Evolutionary conservation across 169 alveolate species (phyloP), one percentile per base, ranked within the genome.

Genomic region (Plasmodium cynomolgi): DNA sequence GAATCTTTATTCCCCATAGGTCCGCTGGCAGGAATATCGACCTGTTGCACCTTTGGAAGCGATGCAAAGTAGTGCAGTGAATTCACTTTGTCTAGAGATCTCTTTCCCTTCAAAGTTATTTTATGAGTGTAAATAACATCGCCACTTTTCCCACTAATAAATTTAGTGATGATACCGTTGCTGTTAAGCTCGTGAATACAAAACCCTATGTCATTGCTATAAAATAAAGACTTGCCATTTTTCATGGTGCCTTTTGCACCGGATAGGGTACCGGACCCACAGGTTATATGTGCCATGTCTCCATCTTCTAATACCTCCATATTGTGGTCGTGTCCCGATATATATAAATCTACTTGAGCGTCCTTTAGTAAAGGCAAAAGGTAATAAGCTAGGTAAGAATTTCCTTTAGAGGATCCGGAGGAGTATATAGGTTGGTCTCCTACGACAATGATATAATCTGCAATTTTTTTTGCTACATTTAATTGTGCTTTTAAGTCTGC

Each of bases 381-480:
- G 81, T 95, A 91, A 84, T 97, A 96, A 31, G 97, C 95, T 62
- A 98, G 96, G 72, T 94, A 96, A 0, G 98, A 96, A 83, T 96
- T 98, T n/a, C 98, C 99, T 92, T 97, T 97, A 17, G 98, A 97
- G 8, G 93, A 93, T 15, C 99, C 99, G 75, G 98, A 96, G 39
- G 98, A 96, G 84, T 96, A 97, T 11, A 98, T 96, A n/a, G 99
- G 98, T 80, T 96, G 95, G 88, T 98, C 98, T 26, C 98, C 99
- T 8, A 98, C 98, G 0, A 98, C 98, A 72, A 98, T 93, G 82
- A 98, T 97, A 96, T 96, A 98, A 86, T 98, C 98, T 9, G 96
- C 88, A 79, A 90, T 74, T 62, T 96, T 96, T 39, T 98, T 96
- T 0, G 99, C 98, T n/a, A 96, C 95, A 92, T 96, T 97, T 79